These are phyloP conservation scores for Eucalyptus polybractea DNA, from an alignment of 345 rosid genomes.

Conservation along the genomic window DNA sequence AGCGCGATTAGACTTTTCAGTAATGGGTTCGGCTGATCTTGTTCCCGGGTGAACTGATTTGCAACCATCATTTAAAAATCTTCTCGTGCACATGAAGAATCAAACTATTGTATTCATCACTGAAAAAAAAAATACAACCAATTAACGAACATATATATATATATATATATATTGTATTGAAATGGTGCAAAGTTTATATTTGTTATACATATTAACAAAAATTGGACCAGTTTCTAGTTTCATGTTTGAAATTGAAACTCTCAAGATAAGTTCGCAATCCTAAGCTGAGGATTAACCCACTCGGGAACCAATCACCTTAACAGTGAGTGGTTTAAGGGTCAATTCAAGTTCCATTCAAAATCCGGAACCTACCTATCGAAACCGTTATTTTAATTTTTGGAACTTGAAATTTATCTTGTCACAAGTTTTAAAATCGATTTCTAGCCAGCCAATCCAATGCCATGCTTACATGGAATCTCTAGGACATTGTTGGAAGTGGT, in stretches of 20 bases:
- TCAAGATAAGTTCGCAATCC: accelerated
- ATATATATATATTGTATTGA: too few species aligned
- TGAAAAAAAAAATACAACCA: too few species aligned
- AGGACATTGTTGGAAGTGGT: background rate
- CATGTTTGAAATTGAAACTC: accelerated
- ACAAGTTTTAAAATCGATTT: accelerated
- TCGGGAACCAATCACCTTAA: accelerated
- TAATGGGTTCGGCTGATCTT: background rate
- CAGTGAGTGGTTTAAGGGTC: accelerated
- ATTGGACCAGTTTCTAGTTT: background rate
- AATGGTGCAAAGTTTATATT: background rate
- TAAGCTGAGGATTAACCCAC: background rate
- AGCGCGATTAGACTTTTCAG: background rate
- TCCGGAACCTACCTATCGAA: accelerated
- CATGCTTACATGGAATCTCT: background rate
- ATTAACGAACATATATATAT: too few species aligned
- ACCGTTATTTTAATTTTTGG: accelerated
- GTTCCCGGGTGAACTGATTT: background rate
- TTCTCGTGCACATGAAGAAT: background rate
- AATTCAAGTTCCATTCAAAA: too few species aligned
- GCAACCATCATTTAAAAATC: background rate
- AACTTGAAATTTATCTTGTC: background rate
- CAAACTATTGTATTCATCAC: background rate
- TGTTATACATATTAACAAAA: background rate
- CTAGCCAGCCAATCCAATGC: accelerated